Evolutionary conservation across 192 early-diverging fungal genomes (phyloP), one percentile per base, ranked within the genome.

Genomic region (Kappamyces sp.): DNA sequence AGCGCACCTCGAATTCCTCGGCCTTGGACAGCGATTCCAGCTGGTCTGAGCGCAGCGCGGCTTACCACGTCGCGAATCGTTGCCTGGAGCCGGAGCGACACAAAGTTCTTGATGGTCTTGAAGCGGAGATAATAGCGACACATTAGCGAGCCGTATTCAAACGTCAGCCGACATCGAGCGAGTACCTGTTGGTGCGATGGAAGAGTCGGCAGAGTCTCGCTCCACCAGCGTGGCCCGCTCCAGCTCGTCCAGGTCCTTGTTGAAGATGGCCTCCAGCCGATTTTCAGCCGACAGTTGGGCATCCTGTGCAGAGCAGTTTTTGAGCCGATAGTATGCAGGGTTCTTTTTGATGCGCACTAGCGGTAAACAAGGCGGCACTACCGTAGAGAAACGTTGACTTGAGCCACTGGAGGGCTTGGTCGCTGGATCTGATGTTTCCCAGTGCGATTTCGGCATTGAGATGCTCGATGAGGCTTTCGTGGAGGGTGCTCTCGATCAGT

Each of bases 401-500:
- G 22, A 81, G 58, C 85, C 86, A 73, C 62, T 57, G 70, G 32
- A 62, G 41, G 7, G 65, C 80, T 35, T n/a, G 61, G 34, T 60
- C 52, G n/a, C 39, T n/a, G 48, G 59, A 73, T 46, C 4, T 57
- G 48, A 67, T 73, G 45, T 60, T 61, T 4, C 63, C 83, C 1
- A 69, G 70, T 33, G 54, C 61, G 22, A 68, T 72, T 63, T 66
- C 78, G 22, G 71, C 79, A 70, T 78, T 84, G 49, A 64, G 60
- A 60, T 71, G 84, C 60, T 89, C 87, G 48, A 79, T 79, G 46
- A 89, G 59, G 46, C 68, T 74, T 36, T 76, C 62, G 54, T 83
- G 81, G 46, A 83, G 61, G 39, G 70, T 76, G 81, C 85, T 86
- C 63, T 89, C 87, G 47, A 89, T 74, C 1, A 64, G 66, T 31